Evolutionary conservation across 1,284 basidiomycete species (phyloP).

Genomic region (Cerrena zonata): DNA sequence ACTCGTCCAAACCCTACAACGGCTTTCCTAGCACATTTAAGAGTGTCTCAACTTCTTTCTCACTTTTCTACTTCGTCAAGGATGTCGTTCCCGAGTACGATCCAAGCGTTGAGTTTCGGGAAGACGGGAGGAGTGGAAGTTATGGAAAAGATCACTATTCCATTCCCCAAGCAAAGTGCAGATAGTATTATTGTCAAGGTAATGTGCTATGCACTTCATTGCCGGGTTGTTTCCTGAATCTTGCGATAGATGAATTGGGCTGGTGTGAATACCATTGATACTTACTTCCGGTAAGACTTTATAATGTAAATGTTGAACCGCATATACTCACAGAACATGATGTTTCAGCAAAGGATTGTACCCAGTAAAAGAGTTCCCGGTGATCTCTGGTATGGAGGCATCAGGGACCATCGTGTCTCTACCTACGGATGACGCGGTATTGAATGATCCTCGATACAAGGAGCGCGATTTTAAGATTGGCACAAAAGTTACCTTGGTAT

Average conservation of each 20-base stretch:
- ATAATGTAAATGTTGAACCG: background rate
- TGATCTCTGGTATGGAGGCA: slow-evolving; percentile 56
- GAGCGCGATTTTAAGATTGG: slow-evolving; percentile 38
- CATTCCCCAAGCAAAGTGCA: slow-evolving; percentile 57
- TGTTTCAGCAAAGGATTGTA: slow-evolving; percentile 30
- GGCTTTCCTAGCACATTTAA: background rate
- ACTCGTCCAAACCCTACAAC: background rate
- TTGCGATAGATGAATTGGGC: slow-evolving; percentile 59
- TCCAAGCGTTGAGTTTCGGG: slow-evolving; percentile 56
- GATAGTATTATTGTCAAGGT: slow-evolving; percentile 80
- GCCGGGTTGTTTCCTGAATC: too few relatives aligned
- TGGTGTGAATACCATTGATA: slow-evolving; percentile 89
- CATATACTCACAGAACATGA: background rate
- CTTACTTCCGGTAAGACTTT: slow-evolving; percentile 53
- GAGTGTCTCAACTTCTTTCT: background rate
- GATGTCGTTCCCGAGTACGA: slow-evolving; percentile 50
- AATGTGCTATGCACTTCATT: slow-evolving; percentile 5
- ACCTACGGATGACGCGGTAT: slow-evolving; percentile 34
- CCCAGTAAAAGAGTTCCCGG: slow-evolving; percentile 40
- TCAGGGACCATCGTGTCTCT: slow-evolving; percentile 52
- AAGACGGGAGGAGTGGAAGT: slow-evolving; percentile 75
- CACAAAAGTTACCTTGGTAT: slow-evolving; percentile 38
- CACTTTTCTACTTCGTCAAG: slow-evolving; percentile 4
- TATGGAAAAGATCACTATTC: slow-evolving; percentile 57
- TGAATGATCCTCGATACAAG: slow-evolving; percentile 33